Percentiles rank a stretch among this genome's conserved stretches.
Conservation (phyloP, 192 early-diverging fungal genomes). For the Linnemannia exigua region DNA sequence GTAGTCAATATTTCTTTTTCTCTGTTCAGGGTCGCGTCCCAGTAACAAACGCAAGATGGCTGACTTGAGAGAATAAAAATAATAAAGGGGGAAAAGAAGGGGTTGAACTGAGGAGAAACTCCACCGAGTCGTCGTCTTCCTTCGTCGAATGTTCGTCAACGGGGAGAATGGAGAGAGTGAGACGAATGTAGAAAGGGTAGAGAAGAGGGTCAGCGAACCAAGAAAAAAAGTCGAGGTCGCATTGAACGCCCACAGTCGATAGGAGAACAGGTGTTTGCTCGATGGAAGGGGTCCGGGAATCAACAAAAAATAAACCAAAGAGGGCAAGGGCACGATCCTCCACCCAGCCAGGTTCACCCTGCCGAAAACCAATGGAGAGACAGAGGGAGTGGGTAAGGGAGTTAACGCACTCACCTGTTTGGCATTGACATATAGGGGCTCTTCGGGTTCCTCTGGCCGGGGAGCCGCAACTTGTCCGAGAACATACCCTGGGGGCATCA, state of each 20-base stretch:
- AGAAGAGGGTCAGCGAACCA: no score
- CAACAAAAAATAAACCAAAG: no score
- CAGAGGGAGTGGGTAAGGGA: no score
- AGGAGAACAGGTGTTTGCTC: background rate
- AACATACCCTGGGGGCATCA: slow-evolving; percentile 48
- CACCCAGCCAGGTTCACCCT: no score
- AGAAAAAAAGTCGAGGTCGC: no score
- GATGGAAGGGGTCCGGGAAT: background rate
- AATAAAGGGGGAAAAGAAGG: background rate
- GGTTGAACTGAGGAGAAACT: background rate
- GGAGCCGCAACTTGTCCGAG: slow-evolving; percentile 41
- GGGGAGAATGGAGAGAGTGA: background rate
- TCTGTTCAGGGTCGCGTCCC: slow-evolving; percentile 2
- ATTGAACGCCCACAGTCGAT: no score
- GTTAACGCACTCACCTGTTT: slow-evolving; percentile 41
- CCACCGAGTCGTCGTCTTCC: no score
- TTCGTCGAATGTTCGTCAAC: background rate
- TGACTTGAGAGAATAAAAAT: background rate
- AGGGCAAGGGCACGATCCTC: no score
- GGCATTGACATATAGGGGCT: slow-evolving; percentile 55
- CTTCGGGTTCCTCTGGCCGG: slow-evolving; percentile 41
- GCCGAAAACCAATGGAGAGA: background rate
- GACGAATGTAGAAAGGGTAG: no score
- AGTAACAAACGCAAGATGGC: background rate
- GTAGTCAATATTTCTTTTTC: background rate